Percentiles rank a stretch among this genome's conserved stretches.
Conservation (phyloP, 768 basidiomycete species). For the Hortiboletus campestris region DNA sequence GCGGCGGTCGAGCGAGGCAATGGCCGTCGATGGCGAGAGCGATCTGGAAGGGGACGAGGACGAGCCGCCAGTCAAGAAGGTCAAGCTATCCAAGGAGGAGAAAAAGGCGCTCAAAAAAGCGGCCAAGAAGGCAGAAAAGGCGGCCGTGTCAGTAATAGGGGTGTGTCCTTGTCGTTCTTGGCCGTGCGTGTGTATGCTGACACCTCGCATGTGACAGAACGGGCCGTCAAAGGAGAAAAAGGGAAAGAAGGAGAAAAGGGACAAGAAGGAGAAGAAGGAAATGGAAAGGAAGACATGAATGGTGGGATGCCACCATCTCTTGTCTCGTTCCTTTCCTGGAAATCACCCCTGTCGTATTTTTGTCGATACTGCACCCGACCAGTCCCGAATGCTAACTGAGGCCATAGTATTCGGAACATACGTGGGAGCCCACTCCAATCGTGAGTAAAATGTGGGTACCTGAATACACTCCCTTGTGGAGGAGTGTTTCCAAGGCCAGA, state of each 20-base stretch:
- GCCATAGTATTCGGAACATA: not conserved
- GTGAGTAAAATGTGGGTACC: no score
- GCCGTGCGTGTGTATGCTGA: slow-evolving; percentile 6
- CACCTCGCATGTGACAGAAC: slow-evolving; percentile 21
- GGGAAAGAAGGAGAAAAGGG: slow-evolving; percentile 39
- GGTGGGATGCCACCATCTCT: not conserved
- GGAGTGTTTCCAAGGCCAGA: no score
- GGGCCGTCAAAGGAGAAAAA: slow-evolving; percentile 38
- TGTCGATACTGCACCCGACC: not conserved
- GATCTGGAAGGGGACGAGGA: slow-evolving; percentile 37
- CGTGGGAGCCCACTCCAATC: no score
- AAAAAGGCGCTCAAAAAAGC: slow-evolving; percentile 83
- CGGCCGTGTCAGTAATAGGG: slow-evolving; percentile 29
- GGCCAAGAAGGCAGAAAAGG: slow-evolving; percentile 50
- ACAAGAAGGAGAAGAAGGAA: slow-evolving; percentile 37
- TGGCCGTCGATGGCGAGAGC: slow-evolving; percentile 59
- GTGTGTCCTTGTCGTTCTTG: slow-evolving; percentile 30
- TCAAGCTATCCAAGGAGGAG: slow-evolving; percentile 79
- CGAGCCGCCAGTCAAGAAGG: slow-evolving; percentile 61
- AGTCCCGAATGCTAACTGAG: not conserved
- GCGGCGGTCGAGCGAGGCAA: slow-evolving; percentile 65
- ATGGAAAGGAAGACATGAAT: slow-evolving; percentile 51
- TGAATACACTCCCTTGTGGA: no score
- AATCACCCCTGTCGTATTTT: not conserved
- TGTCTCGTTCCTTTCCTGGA: not conserved